Base-by-base conservation (phyloP, 139 green algal species). In the Micromonas pusilla region DNA sequence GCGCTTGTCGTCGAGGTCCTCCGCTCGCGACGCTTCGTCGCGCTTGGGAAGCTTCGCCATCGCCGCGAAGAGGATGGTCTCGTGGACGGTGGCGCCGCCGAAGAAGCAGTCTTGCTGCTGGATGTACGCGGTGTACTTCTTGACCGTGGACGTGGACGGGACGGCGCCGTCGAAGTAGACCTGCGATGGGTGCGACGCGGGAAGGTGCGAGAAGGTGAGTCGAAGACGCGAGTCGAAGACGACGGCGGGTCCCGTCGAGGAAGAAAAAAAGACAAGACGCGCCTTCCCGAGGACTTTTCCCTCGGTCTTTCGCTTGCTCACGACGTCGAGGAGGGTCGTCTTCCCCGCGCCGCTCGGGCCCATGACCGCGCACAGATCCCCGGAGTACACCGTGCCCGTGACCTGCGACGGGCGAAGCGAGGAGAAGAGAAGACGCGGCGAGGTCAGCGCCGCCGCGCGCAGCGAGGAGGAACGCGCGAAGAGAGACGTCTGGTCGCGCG, bases 51-150 rank as follows among this genome's bases (percentile, higher is more conserved):
- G 37, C 37, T 75, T 75, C 5, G 53, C 53, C 68, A 65, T 63
- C 16, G 73, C 57, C 23, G 60, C 34, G 45, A 77, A 81, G 4
- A 63, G 25, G 21, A 94, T 81, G 25, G 90, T 90, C 83, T 94
- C 90, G 37, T 82, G 72, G 5, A 91, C 87, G 0, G 88, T 93
- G 39, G 83, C 63, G 33, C 80, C 72, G 0, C 54, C 73, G 30
- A 78, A 83, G 9, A 83, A 76, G 23, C 74, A 39, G 45, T 87
- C 83, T 3, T 80, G 70, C 72, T 87, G 80, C 19, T 70, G 32
- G 0, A 87, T 73, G 38, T 77, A 79, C 2, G 73, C 79, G 4
- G 66, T 70, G 3, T 86, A 65, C 28, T 78, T 80, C 66, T 84
- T 83, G 16, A 88, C 79, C 45, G 68, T 25, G 0, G 25, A 31